Base-by-base conservation (phyloP, 2,329 filamentous ascomycete species). In the Colletotrichum cereale region DNA sequence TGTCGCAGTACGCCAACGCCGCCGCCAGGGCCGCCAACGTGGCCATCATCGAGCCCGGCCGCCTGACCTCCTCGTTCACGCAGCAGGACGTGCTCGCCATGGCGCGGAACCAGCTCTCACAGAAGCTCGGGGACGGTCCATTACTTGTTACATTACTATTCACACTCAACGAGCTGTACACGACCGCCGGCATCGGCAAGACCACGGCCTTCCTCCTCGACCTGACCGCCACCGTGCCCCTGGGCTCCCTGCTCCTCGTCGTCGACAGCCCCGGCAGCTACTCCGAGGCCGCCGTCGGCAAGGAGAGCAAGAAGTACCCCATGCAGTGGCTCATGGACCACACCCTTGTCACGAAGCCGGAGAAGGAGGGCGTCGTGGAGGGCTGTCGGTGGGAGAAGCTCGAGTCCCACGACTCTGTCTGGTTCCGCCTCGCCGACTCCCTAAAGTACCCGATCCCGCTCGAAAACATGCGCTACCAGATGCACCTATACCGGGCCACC, bases 241-340 rank as follows among this genome's bases (percentile, higher is more conserved):
- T 84, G 0, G 91, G 90, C 0, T 89, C 93, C 2, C 80, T 96
- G 48, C 84, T 98, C 1, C 87, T 98, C 0, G 93, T 98, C 3
- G 91, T 98, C 5, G 96, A 99, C 80, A 97, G 94, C 75, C 94
- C 96, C 0, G 96, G 96, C 0, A 97, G 92, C 80, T 98, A 98
- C 81, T 96, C 95, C 0, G 94, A 95, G 68, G 88, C 97, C 4
- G 89, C 88, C 0, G 80, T 98, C 0, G 92, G 91, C 5, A 87
- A 86, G 73, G 84, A 86, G 56, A 82, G 83, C 77, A 88, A 88
- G 73, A 90, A 88, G 73, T 98, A 98, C 79, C 96, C 96, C 0
- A 98, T 98, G 95, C 92, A 93, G 76, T 98, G 95, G 91, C 84
- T 99, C 21, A 85, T 99, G 2, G 92, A 98, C 77, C 93, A 96